phyloP scores from a whole-genome alignment of 495 filamentous ascomycete genomes.

The Evernia prunastri region DNA sequence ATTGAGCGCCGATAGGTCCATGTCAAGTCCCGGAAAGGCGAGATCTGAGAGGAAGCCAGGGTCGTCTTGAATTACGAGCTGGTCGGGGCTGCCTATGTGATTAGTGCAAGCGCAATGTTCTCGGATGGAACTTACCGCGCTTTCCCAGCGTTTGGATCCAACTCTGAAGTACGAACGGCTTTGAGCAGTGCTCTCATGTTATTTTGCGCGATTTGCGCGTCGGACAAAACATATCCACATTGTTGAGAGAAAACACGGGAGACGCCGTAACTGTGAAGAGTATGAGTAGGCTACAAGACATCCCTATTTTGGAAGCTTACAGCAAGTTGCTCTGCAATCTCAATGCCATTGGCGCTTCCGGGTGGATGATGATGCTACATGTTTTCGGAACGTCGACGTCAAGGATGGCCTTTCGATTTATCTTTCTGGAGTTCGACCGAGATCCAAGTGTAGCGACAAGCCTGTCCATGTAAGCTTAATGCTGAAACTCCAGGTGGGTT shows the following conservation, averaged over 20 bases:
- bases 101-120: neutral
- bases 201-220: conserved; percentile 69
- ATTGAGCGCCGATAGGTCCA: conserved; percentile 45
- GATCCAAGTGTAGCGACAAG: conserved; percentile 85
- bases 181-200: conserved; percentile 62
- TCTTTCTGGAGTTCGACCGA: conserved; percentile 61
- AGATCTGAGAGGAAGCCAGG: conserved; percentile 76
- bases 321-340: conserved; percentile 87
- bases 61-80: conserved; percentile 75
- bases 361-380: conserved; percentile 76
- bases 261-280: conserved; percentile 60
- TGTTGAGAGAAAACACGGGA: conserved; percentile 81
- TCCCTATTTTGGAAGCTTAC: conserved; percentile 34
- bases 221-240: conserved; percentile 74
- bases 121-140: conserved; percentile 49
- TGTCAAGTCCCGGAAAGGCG: conserved; percentile 48
- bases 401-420: conserved; percentile 82
- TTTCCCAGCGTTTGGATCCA: conserved; percentile 68
- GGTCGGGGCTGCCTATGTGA: conserved; percentile 55
- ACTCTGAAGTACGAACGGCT: conserved; percentile 44
- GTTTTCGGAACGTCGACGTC: conserved; percentile 82
- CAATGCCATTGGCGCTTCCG: conserved; percentile 82
- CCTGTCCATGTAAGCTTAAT: conserved; percentile 43
- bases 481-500: neutral
- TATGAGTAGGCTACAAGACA: conserved; percentile 7